Conservation (phyloP, 2,329 filamentous ascomycete genomes). For the Xylaria sp. region DNA sequence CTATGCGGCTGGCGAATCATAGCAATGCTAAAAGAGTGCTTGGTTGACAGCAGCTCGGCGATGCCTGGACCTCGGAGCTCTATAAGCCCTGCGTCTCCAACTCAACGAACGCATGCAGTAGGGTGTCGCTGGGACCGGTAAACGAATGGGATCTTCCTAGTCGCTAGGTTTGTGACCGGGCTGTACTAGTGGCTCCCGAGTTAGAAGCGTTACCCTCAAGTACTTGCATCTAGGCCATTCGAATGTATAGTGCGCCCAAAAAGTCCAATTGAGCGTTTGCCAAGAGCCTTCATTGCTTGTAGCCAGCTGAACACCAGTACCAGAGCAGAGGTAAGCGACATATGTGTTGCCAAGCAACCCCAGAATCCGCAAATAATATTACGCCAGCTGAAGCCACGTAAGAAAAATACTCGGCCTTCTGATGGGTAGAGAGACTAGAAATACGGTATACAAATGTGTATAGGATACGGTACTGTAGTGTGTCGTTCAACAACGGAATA, state of each 20-base stretch:
- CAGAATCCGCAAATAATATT: neutral
- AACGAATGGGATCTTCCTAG: neutral
- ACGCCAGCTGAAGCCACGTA: slow-evolving; percentile 13
- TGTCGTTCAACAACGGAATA: neutral
- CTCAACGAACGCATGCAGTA: neutral
- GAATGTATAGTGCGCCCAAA: neutral
- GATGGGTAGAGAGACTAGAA: too few species aligned
- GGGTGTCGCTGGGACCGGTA: neutral
- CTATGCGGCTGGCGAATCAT: neutral
- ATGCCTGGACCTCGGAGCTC: neutral
- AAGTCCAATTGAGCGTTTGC: slow-evolving; percentile 1
- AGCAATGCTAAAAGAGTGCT: neutral
- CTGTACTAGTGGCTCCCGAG: neutral
- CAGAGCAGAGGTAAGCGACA: neutral
- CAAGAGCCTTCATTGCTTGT: neutral
- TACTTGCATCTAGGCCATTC: neutral
- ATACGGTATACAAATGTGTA: too few species aligned
- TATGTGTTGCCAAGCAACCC: slow-evolving; percentile 6
- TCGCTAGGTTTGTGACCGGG: neutral
- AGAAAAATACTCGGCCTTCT: neutral
- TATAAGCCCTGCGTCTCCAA: neutral
- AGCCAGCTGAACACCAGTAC: slow-evolving; percentile 12
- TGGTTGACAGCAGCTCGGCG: neutral
- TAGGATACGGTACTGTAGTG: too few species aligned
- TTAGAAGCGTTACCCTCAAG: neutral